Evolutionary conservation across 176 grass and related monocot genomes (phyloP), one percentile per base, ranked within the genome.

Genomic region (Oryza officinalis): DNA sequence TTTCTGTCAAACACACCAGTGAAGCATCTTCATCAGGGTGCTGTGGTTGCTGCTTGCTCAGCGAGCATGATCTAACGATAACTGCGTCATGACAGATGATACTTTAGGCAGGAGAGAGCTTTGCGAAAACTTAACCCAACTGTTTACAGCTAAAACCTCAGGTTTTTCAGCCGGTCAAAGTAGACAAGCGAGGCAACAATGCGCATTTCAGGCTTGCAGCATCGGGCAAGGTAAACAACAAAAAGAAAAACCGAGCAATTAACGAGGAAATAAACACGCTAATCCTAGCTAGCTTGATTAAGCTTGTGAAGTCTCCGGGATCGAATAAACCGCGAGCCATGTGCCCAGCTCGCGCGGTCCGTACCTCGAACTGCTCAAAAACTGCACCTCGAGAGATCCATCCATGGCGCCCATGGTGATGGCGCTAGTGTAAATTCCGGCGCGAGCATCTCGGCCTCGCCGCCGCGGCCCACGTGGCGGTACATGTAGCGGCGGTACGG

Each of bases 391-490:
- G 57, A 23, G 57, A 1, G 72, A 20, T 30, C 12, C 47, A 66
- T 67, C 14, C 13, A 8, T 78, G 27, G 49, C 49, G 49, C 35
- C 35, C 35, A 8, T 8, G 6, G 28, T 3, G 15, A 0, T 78
- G 10, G 57, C 22, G 18, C 1, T 6, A 20, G 52, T 57, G 52
- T 20, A 22, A 22, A 57, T 22, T 57, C 54, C 20, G 54, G 54
- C 54, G 22, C 40, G 40, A 41, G 40, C 57, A 23, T 25, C 57
- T 61, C 57, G 57, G 57, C 22, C 22, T 25, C 57, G 57, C 57
- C 57, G 71, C 70, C 30, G 80, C 50, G 31, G 12, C 33, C 69
- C 85, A 86, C 76, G 68, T 72, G 68, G 84, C 76, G 22, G 76
- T 86, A 57, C 85, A 85, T 78, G 74, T 28, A 5, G 11, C 4